Base-by-base conservation (phyloP, 225 moss, liverwort and hornwort genomes). In the Sphagnum contortum region DNA sequence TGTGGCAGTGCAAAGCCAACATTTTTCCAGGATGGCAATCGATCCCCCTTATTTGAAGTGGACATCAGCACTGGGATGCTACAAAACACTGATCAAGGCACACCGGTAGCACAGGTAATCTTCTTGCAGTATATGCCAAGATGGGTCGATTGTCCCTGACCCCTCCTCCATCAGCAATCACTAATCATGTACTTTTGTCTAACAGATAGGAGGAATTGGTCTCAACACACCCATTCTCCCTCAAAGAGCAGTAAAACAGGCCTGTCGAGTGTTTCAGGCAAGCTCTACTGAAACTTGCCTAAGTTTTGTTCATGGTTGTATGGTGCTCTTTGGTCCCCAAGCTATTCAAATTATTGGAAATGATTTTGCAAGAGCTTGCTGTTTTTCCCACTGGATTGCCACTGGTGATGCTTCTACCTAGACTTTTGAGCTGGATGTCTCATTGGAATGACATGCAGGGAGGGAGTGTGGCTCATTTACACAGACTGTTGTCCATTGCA, bases 231-330 rank as follows among this genome's bases (percentile, higher is more conserved):
- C 68, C 67, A 63, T 62, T 61, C 61, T 57, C 60, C 77, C 80
- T 71, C 73, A 68, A 49, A 45, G 60, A 63, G 71, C 5, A 2
- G 66, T 75, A 64, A 69, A 72, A 66, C 85, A 89, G 64, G 77
- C 81, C n/a, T 91, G 89, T 69, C 87, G 87, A 71, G 91, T 91
- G 57, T 94, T 89, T 81, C 94, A 94, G 93, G 89, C 77, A 82
- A 80, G 80, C 58, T 29, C 29, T 29, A 29, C 29, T 29, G 29
- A 29, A 29, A 29, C 29, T 29, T 29, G 29, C 29, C 29, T 29
- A 29, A 29, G 29, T 29, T 29, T 29, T 29, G 29, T 29, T 29
- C 29, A 29, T 29, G 1, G 29, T 29, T 29, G 29, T 29, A 29
- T 29, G 29, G 29, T 29, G 29, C 29, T 29, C 29, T 29, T 29